phyloP scores from a whole-genome alignment of 257 asterid genomes.

The Solanum lignicaule region DNA sequence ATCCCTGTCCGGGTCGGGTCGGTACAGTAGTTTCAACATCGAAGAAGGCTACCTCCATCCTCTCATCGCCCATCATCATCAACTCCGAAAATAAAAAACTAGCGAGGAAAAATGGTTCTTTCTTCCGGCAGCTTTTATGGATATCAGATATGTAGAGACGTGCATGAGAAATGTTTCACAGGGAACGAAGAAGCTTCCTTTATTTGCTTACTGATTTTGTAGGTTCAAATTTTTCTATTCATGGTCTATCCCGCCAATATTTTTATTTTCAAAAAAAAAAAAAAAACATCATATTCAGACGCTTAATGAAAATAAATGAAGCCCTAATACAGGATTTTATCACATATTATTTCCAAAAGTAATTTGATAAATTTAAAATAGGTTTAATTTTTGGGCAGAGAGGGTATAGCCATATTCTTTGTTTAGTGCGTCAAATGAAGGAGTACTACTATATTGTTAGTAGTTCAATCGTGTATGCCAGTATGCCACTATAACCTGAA shows the following conservation, averaged over 20 bases:
- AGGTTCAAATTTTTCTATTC: not conserved
- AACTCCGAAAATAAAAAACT: not conserved
- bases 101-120: not conserved
- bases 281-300: no score
- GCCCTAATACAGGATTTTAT: not conserved
- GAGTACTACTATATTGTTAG: not conserved
- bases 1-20: constrained; percentile 59
- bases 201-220: not conserved
- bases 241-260: not conserved
- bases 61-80: constrained; percentile 26
- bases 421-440: not conserved
- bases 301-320: not conserved
- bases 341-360: not conserved
- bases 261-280: not conserved
- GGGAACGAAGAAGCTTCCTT: not conserved
- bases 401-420: not conserved
- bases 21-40: constrained; percentile 92
- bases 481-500: not conserved
- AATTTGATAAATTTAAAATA: not conserved
- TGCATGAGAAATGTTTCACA: not conserved
- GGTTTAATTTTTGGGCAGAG: not conserved
- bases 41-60: constrained; percentile 81
- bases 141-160: not conserved
- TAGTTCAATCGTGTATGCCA: not conserved
- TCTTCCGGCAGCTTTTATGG: not conserved